Conservation (phyloP, 371 early-diverging fungal genomes). For the Apophysomyces variabilis region DNA sequence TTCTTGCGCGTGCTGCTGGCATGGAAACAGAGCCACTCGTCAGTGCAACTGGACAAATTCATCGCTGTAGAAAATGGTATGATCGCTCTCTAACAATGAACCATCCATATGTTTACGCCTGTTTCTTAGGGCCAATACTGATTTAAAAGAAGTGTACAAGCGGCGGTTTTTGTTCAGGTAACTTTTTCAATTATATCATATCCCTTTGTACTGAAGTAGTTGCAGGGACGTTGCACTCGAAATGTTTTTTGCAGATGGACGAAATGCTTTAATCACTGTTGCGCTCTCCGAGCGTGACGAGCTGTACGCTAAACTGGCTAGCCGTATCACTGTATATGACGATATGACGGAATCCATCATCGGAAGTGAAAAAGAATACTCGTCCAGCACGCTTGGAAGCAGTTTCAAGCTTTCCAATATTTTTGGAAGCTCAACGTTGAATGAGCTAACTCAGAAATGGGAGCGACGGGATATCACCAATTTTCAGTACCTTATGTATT, state of each 20-base stretch:
- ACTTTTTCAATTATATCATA: conserved; percentile 16
- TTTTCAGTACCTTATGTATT: conserved; percentile 87
- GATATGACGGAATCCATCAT: conserved; percentile 50
- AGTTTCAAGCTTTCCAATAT: conserved; percentile 59
- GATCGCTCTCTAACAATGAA: neutral
- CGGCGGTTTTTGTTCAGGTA: conserved; percentile 65
- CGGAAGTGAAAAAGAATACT: conserved; percentile 46
- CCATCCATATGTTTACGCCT: neutral
- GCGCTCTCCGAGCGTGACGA: conserved; percentile 68
- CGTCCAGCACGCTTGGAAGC: conserved; percentile 30
- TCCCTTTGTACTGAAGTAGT: neutral
- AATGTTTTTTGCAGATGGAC: conserved; percentile 78
- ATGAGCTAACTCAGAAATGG: conserved; percentile 76
- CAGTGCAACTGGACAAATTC: conserved; percentile 56
- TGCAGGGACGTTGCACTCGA: conserved; percentile 77
- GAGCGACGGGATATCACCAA: conserved; percentile 79
- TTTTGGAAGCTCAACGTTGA: conserved; percentile 72
- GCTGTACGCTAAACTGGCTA: conserved; percentile 68
- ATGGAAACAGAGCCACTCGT: conserved; percentile 51
- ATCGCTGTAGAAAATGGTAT: conserved; percentile 66
- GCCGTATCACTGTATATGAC: conserved; percentile 55
- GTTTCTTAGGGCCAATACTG: conserved; percentile 53
- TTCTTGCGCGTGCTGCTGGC: conserved; percentile 64
- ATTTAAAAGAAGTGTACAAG: conserved; percentile 77
- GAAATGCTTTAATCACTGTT: conserved; percentile 74